Evolutionary conservation across 2,329 filamentous ascomycete genomes (phyloP).

Genomic region (Myrmaecium sp.): DNA sequence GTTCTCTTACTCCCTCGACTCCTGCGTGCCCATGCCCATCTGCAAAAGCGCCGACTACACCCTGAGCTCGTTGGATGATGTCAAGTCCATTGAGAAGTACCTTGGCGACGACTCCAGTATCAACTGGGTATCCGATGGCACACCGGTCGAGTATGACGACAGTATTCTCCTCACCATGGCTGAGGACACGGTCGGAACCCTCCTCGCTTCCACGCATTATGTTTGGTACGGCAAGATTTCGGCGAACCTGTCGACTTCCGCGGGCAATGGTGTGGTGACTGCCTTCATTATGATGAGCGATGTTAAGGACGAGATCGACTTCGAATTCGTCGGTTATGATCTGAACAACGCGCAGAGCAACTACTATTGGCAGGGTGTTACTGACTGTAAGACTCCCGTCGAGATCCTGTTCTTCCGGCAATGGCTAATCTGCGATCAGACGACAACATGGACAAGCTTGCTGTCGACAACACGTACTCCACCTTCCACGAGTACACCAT

Average conservation of each 20-base stretch:
- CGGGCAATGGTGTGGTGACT: conserved; percentile 80
- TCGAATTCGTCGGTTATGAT: conserved; percentile 79
- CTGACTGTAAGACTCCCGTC: conserved; percentile 50
- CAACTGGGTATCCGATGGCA: conserved; percentile 82
- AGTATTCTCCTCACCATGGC: conserved; percentile 75
- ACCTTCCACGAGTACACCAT: conserved; percentile 85
- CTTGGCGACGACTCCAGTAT: conserved; percentile 63
- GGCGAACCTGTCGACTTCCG: conserved; percentile 67
- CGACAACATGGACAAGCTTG: conserved; percentile 56
- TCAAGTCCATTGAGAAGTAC: conserved; percentile 61
- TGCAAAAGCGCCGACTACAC: conserved; percentile 61
- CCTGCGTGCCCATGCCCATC: conserved; percentile 70
- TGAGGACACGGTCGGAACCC: conserved; percentile 65
- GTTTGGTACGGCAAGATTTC: conserved; percentile 96
- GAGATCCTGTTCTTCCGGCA: neutral
- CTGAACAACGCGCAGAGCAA: conserved; percentile 72
- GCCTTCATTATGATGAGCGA: conserved; percentile 93
- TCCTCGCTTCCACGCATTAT: conserved; percentile 70
- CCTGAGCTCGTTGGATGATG: conserved; percentile 53
- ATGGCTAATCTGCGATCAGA: conserved; percentile 33
- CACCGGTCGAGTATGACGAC: conserved; percentile 49
- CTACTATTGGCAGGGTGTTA: conserved; percentile 90
- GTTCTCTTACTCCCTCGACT: conserved; percentile 65
- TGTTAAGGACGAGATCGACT: conserved; percentile 97
- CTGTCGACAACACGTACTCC: conserved; percentile 50